These are phyloP conservation scores for Pseudophaeomoniella oleicola DNA, from an alignment of 2,329 filamentous ascomycete species.

Conservation along the genomic window DNA sequence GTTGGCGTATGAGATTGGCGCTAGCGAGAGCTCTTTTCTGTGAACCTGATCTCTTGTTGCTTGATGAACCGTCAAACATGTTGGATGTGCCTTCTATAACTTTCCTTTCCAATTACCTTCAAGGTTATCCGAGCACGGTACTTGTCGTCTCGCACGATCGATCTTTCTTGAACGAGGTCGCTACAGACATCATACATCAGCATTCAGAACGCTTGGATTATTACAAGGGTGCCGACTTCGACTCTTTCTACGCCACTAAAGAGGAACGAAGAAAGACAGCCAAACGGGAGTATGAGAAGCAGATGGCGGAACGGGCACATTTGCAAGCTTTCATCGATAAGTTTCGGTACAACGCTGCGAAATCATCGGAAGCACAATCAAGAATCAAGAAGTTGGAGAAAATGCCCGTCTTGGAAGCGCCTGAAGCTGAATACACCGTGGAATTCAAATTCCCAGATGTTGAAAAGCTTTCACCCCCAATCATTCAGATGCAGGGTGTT, in stretches of 20 bases:
- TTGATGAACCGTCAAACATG: slow-evolving; percentile 99
- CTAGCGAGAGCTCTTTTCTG: slow-evolving; percentile 92
- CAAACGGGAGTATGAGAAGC: slow-evolving; percentile 95
- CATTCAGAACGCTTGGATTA: slow-evolving; percentile 96
- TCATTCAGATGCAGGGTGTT: slow-evolving; percentile 92
- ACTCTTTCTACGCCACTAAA: slow-evolving; percentile 92
- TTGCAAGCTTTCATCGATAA: slow-evolving; percentile 98
- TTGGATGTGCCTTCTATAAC: slow-evolving; percentile 99
- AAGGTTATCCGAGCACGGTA: slow-evolving; percentile 84
- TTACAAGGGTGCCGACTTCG: slow-evolving; percentile 95
- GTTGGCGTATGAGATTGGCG: slow-evolving; percentile 97
- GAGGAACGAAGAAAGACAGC: slow-evolving; percentile 95
- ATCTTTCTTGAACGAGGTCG: slow-evolving; percentile 96
- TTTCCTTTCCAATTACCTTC: slow-evolving; percentile 91
- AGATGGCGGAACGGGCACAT: slow-evolving; percentile 87
- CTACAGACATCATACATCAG: slow-evolving; percentile 98
- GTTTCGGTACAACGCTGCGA: slow-evolving; percentile 97
- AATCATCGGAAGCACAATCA: slow-evolving; percentile 94
- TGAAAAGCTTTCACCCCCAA: slow-evolving; percentile 91
- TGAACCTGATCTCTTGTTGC: slow-evolving; percentile 85
- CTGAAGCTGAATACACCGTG: slow-evolving; percentile 87
- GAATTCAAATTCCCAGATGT: slow-evolving; percentile 97
- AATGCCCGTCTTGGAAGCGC: slow-evolving; percentile 82
- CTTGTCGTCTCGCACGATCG: slow-evolving; percentile 97
- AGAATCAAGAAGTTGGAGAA: slow-evolving; percentile 98